These are phyloP conservation scores for Dalbergia oliveri DNA, from an alignment of 306 rosid genomes.

Conservation along the genomic window DNA sequence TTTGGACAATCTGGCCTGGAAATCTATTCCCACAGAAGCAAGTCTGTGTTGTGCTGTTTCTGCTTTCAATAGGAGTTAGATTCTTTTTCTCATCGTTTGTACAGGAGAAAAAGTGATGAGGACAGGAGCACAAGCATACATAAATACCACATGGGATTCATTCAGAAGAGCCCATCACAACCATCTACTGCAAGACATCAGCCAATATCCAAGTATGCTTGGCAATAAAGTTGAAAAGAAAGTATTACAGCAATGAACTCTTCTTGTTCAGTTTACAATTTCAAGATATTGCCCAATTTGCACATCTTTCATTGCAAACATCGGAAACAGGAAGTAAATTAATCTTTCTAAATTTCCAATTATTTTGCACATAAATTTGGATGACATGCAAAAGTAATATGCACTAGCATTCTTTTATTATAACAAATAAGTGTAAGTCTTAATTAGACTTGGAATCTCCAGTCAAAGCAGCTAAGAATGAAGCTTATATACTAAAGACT, in stretches of 20 bases:
- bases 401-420: neutral
- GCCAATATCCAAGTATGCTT: neutral
- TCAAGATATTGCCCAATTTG: neutral
- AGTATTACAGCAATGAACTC: neutral
- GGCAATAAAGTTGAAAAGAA: neutral
- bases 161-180: neutral
- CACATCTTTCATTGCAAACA: neutral
- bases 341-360: neutral
- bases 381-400: neutral
- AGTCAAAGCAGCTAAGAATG: neutral
- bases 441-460: neutral
- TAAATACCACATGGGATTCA: constrained; percentile 14
- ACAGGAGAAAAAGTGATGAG: neutral
- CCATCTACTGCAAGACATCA: neutral
- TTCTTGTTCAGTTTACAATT: neutral
- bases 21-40: neutral
- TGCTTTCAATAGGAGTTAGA: neutral
- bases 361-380: neutral
- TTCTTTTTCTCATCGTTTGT: constrained; percentile 4
- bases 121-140: constrained; percentile 8
- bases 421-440: neutral
- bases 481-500: neutral
- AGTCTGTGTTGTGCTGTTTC: constrained; percentile 12
- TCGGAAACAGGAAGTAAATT: neutral
- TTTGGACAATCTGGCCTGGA: neutral